These are phyloP conservation scores for Chlamydomonas sp. DNA, from an alignment of 139 green algal genomes.

Conservation along the genomic window DNA sequence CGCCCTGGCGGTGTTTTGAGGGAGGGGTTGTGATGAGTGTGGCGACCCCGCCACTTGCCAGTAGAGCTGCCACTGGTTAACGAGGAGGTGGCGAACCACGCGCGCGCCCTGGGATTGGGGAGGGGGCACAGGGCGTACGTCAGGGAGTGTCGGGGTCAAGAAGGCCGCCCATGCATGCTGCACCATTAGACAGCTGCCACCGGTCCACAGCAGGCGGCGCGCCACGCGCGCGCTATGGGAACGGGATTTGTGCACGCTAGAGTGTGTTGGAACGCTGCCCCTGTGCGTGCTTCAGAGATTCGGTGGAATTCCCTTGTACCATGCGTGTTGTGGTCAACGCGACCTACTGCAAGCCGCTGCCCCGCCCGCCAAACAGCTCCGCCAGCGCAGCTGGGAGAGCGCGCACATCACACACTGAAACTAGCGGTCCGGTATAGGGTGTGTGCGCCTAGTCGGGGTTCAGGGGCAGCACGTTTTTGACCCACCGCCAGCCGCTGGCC, in stretches of 20 bases:
- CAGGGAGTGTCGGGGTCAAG: neutral
- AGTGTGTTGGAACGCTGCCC: too few relatives aligned
- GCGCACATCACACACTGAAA: neutral
- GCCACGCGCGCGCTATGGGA: too few relatives aligned
- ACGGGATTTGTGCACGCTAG: too few relatives aligned
- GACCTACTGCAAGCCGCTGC: too few relatives aligned
- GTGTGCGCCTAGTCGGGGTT: too few relatives aligned
- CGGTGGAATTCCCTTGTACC: neutral
- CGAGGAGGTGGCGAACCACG: conserved; percentile 10
- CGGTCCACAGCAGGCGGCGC: too few relatives aligned
- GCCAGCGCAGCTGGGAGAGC: neutral
- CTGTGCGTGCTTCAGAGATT: too few relatives aligned
- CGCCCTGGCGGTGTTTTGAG: conserved; percentile 10
- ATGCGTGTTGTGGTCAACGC: neutral
- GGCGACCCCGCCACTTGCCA: conserved; percentile 8
- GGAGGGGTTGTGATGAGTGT: neutral
- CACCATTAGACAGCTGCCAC: neutral
- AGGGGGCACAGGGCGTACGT: neutral
- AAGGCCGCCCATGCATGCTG: neutral
- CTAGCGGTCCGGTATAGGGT: too few relatives aligned
- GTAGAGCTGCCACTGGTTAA: conserved; percentile 26
- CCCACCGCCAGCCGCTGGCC: conserved; percentile 11
- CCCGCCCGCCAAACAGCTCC: too few relatives aligned
- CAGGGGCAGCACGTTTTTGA: too few relatives aligned
- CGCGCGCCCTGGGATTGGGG: neutral